A percentile compares a stretch with the other conserved stretches of the same genome.
Conservation (phyloP, 1,139 yeast genomes). For the Sugiyamaella pinicola region DNA sequence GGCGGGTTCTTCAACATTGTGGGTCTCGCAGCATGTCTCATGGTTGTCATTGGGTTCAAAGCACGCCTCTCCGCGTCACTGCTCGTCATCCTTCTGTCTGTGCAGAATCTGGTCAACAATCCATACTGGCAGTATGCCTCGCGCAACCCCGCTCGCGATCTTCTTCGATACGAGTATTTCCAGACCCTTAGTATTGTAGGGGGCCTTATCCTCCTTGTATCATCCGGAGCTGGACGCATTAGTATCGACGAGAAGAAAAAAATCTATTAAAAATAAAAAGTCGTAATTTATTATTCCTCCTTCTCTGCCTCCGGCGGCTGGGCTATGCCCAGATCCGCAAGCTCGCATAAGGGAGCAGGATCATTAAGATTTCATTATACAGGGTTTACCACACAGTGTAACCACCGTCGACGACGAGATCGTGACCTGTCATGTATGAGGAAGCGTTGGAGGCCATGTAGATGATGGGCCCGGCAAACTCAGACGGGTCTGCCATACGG, state of each 20-base stretch:
- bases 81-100: conserved; percentile 69
- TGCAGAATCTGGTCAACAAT: conserved; percentile 78
- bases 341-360: not conserved
- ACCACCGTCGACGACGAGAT: conserved; percentile 81
- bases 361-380: not conserved
- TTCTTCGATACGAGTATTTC: conserved; percentile 88
- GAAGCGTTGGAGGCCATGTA: conserved; percentile 74
- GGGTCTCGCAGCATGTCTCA: conserved; percentile 71
- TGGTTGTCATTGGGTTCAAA: conserved; percentile 90
- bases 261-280: conserved; percentile 56
- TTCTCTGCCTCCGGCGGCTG: conserved; percentile 8
- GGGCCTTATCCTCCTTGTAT: conserved; percentile 85
- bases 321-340: not conserved
- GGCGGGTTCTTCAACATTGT: conserved; percentile 66
- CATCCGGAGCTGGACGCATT: conserved; percentile 95
- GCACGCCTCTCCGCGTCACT: conserved; percentile 86
- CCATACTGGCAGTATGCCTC: conserved; percentile 84
- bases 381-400: conserved; percentile 56
- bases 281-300: not conserved
- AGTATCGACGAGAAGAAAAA: conserved; percentile 96
- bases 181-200: conserved; percentile 95
- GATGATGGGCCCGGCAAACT: conserved; percentile 75
- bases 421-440: conserved; percentile 82
- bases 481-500: conserved; percentile 77
- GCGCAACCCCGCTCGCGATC: conserved; percentile 81